phyloP scores from a whole-genome alignment of 495 filamentous ascomycete species.

The Sabuloglossum arenarium region DNA sequence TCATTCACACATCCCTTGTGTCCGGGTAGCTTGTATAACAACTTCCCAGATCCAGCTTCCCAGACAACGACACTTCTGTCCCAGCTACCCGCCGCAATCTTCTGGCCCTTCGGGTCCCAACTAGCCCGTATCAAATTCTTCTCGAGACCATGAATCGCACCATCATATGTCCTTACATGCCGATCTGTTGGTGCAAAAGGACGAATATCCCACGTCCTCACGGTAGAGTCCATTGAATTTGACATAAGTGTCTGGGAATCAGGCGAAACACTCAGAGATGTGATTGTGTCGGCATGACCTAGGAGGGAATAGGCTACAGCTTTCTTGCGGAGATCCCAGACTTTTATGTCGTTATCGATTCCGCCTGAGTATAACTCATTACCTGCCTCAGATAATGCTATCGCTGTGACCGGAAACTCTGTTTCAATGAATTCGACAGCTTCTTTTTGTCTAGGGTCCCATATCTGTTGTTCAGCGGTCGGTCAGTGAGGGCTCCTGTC shows the following conservation, averaged over 20 bases:
- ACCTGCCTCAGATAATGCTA: slow-evolving; percentile 76
- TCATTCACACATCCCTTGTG: slow-evolving; percentile 94
- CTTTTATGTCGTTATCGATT: slow-evolving; percentile 93
- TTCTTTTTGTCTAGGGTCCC: slow-evolving; percentile 87
- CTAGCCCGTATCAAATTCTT: slow-evolving; percentile 82
- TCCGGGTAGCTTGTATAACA: slow-evolving; percentile 85
- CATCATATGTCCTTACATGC: slow-evolving; percentile 68
- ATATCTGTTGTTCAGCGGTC: slow-evolving; percentile 30
- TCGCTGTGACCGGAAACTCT: slow-evolving; percentile 79
- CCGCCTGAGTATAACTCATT: slow-evolving; percentile 91
- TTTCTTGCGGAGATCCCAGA: slow-evolving; percentile 91
- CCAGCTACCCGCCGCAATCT: slow-evolving; percentile 72
- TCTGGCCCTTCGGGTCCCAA: slow-evolving; percentile 75
- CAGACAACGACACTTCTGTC: slow-evolving; percentile 84
- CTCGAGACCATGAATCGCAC: slow-evolving; percentile 69
- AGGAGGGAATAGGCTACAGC: slow-evolving; percentile 66
- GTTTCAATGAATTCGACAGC: slow-evolving; percentile 77
- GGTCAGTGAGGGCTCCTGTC: background rate
- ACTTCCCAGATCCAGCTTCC: slow-evolving; percentile 61
- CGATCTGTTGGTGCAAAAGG: slow-evolving; percentile 82
- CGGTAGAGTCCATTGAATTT: slow-evolving; percentile 82
- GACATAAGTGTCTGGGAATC: slow-evolving; percentile 82
- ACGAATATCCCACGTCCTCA: slow-evolving; percentile 87
- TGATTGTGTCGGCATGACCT: slow-evolving; percentile 83
- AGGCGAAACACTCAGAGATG: slow-evolving; percentile 72